These are phyloP conservation scores for Anthracocystis panici-leucophaei DNA, from an alignment of 1,284 basidiomycete species.

Conservation along the genomic window DNA sequence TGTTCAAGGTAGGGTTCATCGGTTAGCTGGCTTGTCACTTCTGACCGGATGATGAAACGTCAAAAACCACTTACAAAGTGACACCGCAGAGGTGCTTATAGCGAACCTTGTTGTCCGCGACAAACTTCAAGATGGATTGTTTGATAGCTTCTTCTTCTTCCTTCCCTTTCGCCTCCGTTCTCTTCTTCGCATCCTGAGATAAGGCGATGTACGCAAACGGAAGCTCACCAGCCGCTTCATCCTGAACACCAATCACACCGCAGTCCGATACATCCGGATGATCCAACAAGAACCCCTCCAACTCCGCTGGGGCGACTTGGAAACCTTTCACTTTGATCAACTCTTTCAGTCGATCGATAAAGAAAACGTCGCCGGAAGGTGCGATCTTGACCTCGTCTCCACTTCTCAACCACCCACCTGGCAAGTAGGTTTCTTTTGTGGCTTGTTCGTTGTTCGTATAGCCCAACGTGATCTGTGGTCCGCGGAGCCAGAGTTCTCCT, in stretches of 20 bases:
- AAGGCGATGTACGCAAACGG: slow-evolving; percentile 81
- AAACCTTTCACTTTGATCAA: slow-evolving; percentile 70
- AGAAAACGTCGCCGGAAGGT: slow-evolving; percentile 65
- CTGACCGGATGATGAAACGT: not conserved
- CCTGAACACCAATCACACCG: slow-evolving; percentile 80
- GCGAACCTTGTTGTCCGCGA: slow-evolving; percentile 77
- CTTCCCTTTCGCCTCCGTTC: slow-evolving; percentile 72
- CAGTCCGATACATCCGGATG: slow-evolving; percentile 78
- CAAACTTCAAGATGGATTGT: slow-evolving; percentile 73
- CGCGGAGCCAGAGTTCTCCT: slow-evolving; percentile 68
- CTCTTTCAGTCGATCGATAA: slow-evolving; percentile 67
- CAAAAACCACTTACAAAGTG: slow-evolving; percentile 49
- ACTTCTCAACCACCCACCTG: slow-evolving; percentile 54
- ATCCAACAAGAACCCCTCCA: slow-evolving; percentile 80
- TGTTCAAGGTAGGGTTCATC: not conserved
- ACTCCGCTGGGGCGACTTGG: slow-evolving; percentile 71
- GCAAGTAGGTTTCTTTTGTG: slow-evolving; percentile 62
- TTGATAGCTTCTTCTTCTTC: slow-evolving; percentile 36
- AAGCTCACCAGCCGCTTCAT: slow-evolving; percentile 83
- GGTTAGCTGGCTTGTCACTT: not conserved
- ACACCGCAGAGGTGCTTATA: slow-evolving; percentile 80
- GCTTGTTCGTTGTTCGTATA: slow-evolving; percentile 65
- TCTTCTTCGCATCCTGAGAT: slow-evolving; percentile 71
- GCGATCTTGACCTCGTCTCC: slow-evolving; percentile 71
- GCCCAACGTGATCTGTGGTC: slow-evolving; percentile 62